Evolutionary conservation across 129 eudicot genomes (phyloP).

Genomic region (Cynara cardunculus): DNA sequence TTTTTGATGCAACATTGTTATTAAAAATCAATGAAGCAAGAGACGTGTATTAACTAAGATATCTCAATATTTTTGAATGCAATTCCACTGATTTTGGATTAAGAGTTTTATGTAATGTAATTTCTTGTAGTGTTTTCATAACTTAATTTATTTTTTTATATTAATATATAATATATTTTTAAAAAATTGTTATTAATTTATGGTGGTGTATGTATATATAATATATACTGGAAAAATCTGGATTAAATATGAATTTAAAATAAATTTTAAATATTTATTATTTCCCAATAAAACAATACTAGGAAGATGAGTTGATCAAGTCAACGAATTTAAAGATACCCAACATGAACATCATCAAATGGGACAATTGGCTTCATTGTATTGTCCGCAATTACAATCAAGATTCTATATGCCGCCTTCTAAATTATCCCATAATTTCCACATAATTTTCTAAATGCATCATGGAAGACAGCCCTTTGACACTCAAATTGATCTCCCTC

Average conservation of each 20-base stretch:
- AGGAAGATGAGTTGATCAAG: constrained; percentile 21
- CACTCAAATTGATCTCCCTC: constrained; percentile 43
- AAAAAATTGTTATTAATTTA: background rate
- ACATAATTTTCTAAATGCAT: background rate
- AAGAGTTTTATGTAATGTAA: too few species aligned
- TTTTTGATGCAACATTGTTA: too few species aligned
- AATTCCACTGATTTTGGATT: too few species aligned
- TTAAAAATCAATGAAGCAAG: too few species aligned
- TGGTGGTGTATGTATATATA: too few species aligned
- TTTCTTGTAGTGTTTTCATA: too few species aligned
- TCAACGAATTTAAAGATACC: constrained; percentile 22
- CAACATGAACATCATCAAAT: constrained; percentile 18
- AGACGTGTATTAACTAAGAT: too few species aligned
- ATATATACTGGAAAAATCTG: background rate
- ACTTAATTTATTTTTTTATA: too few species aligned
- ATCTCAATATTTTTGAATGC: too few species aligned
- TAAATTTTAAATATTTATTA: background rate
- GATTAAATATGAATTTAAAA: background rate
- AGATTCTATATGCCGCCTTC: constrained; percentile 30
- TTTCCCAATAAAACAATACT: constrained; percentile 14
- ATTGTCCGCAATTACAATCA: constrained; percentile 26
- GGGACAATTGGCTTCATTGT: constrained; percentile 37
- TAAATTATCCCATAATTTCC: constrained; percentile 20
- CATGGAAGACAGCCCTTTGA: constrained; percentile 32
- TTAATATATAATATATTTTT: too few species aligned